A percentile compares a stretch with the other conserved stretches of the same genome.
These are phyloP conservation scores for Waltiozyma sp. DNA, from an alignment of 1,139 yeast species.

Conservation along the genomic window DNA sequence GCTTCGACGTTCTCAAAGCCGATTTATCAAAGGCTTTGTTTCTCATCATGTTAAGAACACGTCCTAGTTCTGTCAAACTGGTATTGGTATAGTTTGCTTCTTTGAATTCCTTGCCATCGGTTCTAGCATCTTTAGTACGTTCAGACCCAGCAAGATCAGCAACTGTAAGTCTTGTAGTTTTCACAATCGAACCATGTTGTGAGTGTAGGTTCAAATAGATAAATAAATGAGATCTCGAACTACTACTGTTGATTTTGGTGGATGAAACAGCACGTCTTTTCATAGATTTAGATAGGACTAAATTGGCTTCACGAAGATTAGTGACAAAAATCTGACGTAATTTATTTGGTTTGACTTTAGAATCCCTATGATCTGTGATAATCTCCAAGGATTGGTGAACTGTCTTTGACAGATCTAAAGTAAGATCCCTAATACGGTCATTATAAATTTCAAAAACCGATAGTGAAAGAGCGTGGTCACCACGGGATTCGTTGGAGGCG, in stretches of 20 bases:
- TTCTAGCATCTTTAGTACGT: slow-evolving; percentile 32
- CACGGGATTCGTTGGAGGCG: slow-evolving; percentile 6
- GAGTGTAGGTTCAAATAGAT: slow-evolving; percentile 23
- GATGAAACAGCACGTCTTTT: slow-evolving; percentile 18
- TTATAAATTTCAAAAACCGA: slow-evolving; percentile 34
- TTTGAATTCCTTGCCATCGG: slow-evolving; percentile 29
- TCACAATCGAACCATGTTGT: slow-evolving; percentile 9
- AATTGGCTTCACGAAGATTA: slow-evolving; percentile 19
- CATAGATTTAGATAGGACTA: slow-evolving; percentile 17
- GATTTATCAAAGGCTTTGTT: slow-evolving; percentile 25
- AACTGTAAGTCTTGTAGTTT: slow-evolving; percentile 27
- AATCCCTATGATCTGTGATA: slow-evolving; percentile 25
- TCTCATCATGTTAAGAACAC: slow-evolving; percentile 29
- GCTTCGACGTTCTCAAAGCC: slow-evolving; percentile 32
- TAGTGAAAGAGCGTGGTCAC: slow-evolving; percentile 22
- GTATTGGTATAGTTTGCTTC: slow-evolving; percentile 37
- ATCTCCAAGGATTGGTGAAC: slow-evolving; percentile 23
- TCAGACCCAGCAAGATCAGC: slow-evolving; percentile 44
- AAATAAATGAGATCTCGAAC: slow-evolving; percentile 29
- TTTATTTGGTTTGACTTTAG: slow-evolving; percentile 26
- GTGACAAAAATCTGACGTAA: slow-evolving; percentile 24
- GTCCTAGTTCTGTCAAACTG: slow-evolving; percentile 36
- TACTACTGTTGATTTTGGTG: slow-evolving; percentile 12
- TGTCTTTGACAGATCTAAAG: slow-evolving; percentile 21
- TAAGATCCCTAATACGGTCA: slow-evolving; percentile 29